These are phyloP conservation scores for Xylaria nigripes DNA, from an alignment of 495 filamentous ascomycete species.

Conservation along the genomic window DNA sequence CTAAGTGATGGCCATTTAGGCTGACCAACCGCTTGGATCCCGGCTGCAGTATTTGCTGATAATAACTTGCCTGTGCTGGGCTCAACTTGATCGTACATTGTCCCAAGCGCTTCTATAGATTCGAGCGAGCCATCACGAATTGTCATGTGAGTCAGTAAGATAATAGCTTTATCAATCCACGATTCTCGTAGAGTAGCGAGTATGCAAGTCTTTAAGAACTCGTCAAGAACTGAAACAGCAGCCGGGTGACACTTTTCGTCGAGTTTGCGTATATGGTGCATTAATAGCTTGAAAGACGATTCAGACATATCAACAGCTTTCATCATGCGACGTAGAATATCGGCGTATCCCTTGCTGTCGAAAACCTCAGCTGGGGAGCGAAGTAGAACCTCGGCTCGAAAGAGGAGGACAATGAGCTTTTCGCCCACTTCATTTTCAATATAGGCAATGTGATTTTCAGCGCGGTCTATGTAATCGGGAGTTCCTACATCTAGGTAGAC, in stretches of 20 bases:
- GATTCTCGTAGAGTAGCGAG: constrained; percentile 17
- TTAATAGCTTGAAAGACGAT: constrained; percentile 57
- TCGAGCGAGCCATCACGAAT: constrained; percentile 14
- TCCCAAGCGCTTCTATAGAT: constrained; percentile 17
- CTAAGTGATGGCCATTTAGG: background rate
- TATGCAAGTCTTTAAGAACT: constrained; percentile 46
- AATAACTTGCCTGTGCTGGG: constrained; percentile 28
- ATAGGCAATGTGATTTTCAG: constrained; percentile 48
- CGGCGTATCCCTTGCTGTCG: constrained; percentile 42
- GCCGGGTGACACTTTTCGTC: constrained; percentile 41
- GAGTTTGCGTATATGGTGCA: constrained; percentile 62
- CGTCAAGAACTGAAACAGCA: constrained; percentile 48
- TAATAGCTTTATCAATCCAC: constrained; percentile 20
- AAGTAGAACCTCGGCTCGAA: constrained; percentile 58
- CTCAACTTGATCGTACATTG: constrained; percentile 17
- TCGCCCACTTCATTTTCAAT: constrained; percentile 55
- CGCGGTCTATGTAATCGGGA: constrained; percentile 41
- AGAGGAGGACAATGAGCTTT: constrained; percentile 54
- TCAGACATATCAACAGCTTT: constrained; percentile 49
- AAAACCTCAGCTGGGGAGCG: constrained; percentile 38
- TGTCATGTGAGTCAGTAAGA: constrained; percentile 22
- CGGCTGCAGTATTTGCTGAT: constrained; percentile 53
- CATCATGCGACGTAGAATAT: constrained; percentile 48
- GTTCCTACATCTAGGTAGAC: constrained; percentile 41
- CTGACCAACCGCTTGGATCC: constrained; percentile 56